Conservation (phyloP, 305 asterid species). For the Solanum chacoense region DNA sequence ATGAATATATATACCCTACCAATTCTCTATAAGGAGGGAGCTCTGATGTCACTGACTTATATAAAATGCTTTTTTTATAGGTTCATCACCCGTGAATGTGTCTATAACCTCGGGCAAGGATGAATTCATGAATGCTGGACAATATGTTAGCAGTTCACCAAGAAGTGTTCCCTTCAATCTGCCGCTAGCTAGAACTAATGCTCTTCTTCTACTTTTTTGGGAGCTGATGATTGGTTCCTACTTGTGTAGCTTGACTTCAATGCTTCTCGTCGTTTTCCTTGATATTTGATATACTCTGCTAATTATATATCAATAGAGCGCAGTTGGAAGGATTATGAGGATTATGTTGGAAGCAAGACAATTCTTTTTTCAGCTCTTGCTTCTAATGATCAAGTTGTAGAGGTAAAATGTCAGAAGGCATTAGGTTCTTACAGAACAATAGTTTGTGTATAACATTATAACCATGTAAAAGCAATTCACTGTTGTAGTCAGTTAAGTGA, state of each 20-base stretch:
- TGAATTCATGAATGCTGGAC: conserved; percentile 60
- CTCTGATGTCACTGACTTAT: not conserved
- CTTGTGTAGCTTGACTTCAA: not conserved
- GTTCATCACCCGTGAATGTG: conserved; percentile 79
- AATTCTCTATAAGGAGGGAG: not conserved
- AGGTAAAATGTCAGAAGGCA: not conserved
- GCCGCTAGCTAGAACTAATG: not conserved
- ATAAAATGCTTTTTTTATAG: conserved; percentile 20
- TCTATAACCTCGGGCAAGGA: conserved; percentile 74
- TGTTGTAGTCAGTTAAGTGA: not conserved
- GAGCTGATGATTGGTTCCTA: conserved; percentile 15
- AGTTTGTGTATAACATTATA: not conserved
- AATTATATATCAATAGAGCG: not conserved
- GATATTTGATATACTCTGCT: not conserved
- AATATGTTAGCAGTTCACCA: conserved; percentile 52
- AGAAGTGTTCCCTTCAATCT: conserved; percentile 9
- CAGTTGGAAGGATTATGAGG: not conserved
- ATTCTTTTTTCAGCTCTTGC: not conserved
- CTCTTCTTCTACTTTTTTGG: conserved; percentile 1
- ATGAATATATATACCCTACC: not conserved
- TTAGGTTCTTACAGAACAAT: not conserved
- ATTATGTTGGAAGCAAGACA: not conserved
- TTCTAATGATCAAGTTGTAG: not conserved
- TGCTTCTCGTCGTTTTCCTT: not conserved
- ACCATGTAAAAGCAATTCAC: not conserved